Conservation (phyloP, 2,329 filamentous ascomycete genomes). For the Leptographium radiaticola region DNA sequence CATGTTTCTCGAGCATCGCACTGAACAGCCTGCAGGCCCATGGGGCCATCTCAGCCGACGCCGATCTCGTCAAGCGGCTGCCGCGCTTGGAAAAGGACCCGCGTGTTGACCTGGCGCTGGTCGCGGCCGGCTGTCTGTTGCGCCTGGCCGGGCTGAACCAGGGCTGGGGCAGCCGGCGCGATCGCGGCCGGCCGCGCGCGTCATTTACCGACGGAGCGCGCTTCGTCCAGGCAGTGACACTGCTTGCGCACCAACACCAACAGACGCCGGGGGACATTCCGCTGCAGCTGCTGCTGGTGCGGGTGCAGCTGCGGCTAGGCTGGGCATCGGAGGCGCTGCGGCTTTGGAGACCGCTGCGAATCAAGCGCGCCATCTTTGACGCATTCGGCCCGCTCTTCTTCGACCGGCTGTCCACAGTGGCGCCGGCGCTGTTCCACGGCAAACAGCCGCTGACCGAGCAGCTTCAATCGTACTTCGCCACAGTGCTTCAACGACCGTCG, state of each 20-base stretch:
- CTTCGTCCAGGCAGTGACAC: conserved; percentile 33
- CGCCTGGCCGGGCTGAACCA: conserved; percentile 16
- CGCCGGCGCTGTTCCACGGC: conserved; percentile 26
- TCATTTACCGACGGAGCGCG: conserved; percentile 14
- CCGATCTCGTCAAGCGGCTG: conserved; percentile 9
- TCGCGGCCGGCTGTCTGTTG: conserved; percentile 18
- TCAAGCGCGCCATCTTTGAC: conserved; percentile 46
- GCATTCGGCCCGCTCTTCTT: conserved; percentile 40
- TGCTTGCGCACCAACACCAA: conserved; percentile 37
- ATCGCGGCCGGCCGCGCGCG: conserved; percentile 4
- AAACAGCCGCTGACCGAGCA: conserved; percentile 23
- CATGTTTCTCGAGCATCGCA: conserved; percentile 12
- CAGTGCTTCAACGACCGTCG: conserved; percentile 24
- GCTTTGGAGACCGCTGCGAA: conserved; percentile 36
- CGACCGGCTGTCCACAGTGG: conserved; percentile 39
- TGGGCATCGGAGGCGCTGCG: conserved; percentile 31
- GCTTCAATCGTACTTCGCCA: conserved; percentile 31
- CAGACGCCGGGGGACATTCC: conserved; percentile 31
- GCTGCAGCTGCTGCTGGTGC: conserved; percentile 35
- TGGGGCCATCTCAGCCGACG: conserved; percentile 12
- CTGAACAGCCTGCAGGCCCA: conserved; percentile 12
- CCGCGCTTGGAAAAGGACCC: conserved; percentile 19
- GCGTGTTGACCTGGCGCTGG: conserved; percentile 19
- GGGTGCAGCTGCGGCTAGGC: conserved; percentile 37
- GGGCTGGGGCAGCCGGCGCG: too few relatives aligned